A percentile compares a stretch with the other conserved stretches of the same genome.
Conservation (phyloP, 2,329 filamentous ascomycete species). For the Fusarium fracticaudum region DNA sequence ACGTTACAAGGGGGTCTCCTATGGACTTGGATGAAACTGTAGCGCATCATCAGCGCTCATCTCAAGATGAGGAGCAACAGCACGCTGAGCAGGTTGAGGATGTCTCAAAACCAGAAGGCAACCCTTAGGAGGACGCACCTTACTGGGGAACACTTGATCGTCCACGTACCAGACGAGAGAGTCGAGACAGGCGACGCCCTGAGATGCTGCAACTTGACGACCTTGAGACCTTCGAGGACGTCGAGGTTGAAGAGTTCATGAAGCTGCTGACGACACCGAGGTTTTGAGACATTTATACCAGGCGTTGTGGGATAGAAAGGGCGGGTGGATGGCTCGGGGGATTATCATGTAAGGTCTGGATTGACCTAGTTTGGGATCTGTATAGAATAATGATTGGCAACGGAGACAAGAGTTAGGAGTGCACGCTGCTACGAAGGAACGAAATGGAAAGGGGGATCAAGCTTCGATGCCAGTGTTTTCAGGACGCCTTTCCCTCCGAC, state of each 20-base stretch:
- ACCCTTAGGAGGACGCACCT: slow-evolving; percentile 33
- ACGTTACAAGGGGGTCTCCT: slow-evolving; percentile 36
- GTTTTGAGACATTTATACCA: slow-evolving; percentile 37
- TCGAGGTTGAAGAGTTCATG: slow-evolving; percentile 43
- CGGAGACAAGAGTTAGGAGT: slow-evolving; percentile 38
- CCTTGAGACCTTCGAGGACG: slow-evolving; percentile 43
- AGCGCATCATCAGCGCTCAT: slow-evolving; percentile 3
- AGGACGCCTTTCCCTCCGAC: slow-evolving; percentile 36
- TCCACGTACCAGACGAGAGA: slow-evolving; percentile 15
- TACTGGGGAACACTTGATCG: slow-evolving; percentile 25
- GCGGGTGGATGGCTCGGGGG: slow-evolving; percentile 12
- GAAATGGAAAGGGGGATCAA: slow-evolving; percentile 44
- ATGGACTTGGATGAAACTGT: slow-evolving; percentile 30
- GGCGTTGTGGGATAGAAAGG: slow-evolving; percentile 38
- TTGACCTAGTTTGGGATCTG: slow-evolving; percentile 23
- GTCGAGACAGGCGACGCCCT: slow-evolving; percentile 1
- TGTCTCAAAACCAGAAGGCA: slow-evolving; percentile 25
- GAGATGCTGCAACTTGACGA: slow-evolving; percentile 30
- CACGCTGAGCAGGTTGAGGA: slow-evolving; percentile 37
- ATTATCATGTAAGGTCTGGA: slow-evolving; percentile 32
- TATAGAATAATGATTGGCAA: slow-evolving; percentile 38
- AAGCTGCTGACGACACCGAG: slow-evolving; percentile 36
- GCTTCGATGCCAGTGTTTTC: slow-evolving; percentile 42
- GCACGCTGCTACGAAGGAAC: slow-evolving; percentile 35
- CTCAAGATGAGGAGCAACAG: slow-evolving; percentile 21